Base-by-base conservation (phyloP, 106 monocot genomes). In the Phalaenopsis equestris region DNA sequence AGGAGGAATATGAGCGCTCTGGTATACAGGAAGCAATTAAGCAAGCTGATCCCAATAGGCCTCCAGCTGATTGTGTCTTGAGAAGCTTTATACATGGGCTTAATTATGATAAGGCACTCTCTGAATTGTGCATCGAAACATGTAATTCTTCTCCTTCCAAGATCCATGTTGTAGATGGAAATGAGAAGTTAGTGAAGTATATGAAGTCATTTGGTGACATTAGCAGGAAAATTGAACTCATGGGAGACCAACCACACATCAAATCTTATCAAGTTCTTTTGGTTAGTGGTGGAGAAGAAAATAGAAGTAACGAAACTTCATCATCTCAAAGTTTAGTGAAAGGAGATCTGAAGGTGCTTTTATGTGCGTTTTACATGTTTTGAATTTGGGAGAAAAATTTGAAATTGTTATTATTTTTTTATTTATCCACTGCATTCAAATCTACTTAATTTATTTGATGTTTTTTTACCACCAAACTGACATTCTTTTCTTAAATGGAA, bases 1-100 rank as follows among this genome's bases (percentile, higher is more conserved):
- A 97, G 94, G 93, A 90, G 83, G 90, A 97, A 73, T 86, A 86
- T 80, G 86, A 87, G 70, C 80, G 86, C 21, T 83, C 85, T 56
- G 94, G 92, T 76, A 77, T 84, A 64, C 85, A 83, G 55, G 92
- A 90, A 10, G 79, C 48, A 67, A 55, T 79, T 47, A 78, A 81
- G 30, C 73, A 49, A 67, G 77, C 55, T 79, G 87, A 86, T 21
- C 15, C 21, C 49, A 42, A 72, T 49, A 90, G 82, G 77, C 94
- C 94, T 81, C 55, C 55, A 47, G 87, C 94, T 57, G 81, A 84
- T 70, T 38, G 19, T 52, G 86, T 88, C 45, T 77, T 92, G 76
- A 81, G 67, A 73, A 84, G 80, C 78, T 90, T 97, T 56, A 30
- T 82, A 12, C 75, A 83, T 68, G 86, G 84, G 19, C 43, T 77